phyloP scores from a whole-genome alignment of 2,329 filamentous ascomycete genomes.

The Beauveria pseudobassiana region DNA sequence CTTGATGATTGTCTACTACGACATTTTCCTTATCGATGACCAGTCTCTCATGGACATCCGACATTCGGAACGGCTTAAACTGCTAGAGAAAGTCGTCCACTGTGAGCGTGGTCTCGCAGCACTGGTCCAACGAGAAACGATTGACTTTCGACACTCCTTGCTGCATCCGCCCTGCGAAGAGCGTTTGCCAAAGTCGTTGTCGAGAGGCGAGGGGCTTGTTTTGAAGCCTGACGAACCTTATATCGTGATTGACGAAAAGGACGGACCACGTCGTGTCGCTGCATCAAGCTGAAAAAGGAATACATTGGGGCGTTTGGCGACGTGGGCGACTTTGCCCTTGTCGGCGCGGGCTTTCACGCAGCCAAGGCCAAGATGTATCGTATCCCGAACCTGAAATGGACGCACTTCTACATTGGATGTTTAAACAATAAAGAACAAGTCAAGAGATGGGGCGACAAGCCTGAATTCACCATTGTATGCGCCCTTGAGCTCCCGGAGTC shows the following conservation, averaged over 20 bases:
- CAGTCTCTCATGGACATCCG: conserved; percentile 42
- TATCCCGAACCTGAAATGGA: conserved; percentile 58
- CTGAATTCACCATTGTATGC: conserved; percentile 61
- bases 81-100: conserved; percentile 48
- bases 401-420: conserved; percentile 74
- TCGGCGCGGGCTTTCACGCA: conserved; percentile 67
- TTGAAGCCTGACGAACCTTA: conserved; percentile 77
- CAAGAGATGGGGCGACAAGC: conserved; percentile 39
- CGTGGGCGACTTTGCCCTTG: conserved; percentile 71
- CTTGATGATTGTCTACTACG: conserved; percentile 56
- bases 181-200: conserved; percentile 62
- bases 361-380: conserved; percentile 49
- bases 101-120: conserved; percentile 54
- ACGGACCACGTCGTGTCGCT: conserved; percentile 37
- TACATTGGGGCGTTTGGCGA: conserved; percentile 74
- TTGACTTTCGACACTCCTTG: conserved; percentile 56
- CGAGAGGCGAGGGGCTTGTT: conserved; percentile 67
- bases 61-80: conserved; percentile 52
- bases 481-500: conserved; percentile 48
- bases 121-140: conserved; percentile 56
- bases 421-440: conserved; percentile 59
- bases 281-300: conserved; percentile 84
- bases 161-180: conserved; percentile 47
- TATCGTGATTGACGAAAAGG: conserved; percentile 44
- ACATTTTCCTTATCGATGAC: conserved; percentile 47